Evolutionary conservation across 345 rosid genomes (phyloP).

Genomic region (Psidium guajava): DNA sequence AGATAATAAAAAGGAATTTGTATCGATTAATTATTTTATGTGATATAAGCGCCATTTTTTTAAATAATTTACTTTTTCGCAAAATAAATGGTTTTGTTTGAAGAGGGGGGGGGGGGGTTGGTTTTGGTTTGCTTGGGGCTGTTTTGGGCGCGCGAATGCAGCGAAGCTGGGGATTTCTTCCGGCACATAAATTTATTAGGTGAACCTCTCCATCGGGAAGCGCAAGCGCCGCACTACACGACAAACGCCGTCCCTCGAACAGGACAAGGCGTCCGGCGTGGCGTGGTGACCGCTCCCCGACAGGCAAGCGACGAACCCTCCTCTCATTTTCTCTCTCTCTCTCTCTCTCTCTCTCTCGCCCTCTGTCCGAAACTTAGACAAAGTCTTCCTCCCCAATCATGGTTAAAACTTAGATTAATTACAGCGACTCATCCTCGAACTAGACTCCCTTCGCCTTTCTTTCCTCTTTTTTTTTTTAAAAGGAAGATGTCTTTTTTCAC

Average conservation of each 20-base stretch:
- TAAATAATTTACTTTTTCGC: no score
- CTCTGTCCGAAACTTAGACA: not conserved
- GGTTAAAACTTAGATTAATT: not conserved
- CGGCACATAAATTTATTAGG: not conserved
- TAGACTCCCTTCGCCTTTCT: not conserved
- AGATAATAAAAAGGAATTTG: no score
- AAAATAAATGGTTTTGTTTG: no score
- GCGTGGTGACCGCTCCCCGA: not conserved
- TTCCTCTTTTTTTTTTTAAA: not conserved
- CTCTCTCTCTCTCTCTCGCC: not conserved
- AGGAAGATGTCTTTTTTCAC: not conserved
- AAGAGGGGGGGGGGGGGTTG: no score
- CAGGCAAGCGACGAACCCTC: conserved; percentile 1
- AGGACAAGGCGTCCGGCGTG: not conserved
- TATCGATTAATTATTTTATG: no score
- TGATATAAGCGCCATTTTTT: no score
- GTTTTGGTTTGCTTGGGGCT: no score
- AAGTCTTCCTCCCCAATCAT: not conserved
- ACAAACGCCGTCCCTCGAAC: not conserved
- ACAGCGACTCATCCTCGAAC: not conserved
- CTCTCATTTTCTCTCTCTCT: not conserved
- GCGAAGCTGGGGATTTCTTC: no score
- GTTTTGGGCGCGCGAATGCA: no score
- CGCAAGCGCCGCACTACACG: not conserved
- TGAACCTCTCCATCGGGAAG: not conserved